Evolutionary conservation across 208 protist species (phyloP).

Genomic region (Trypanosoma grayi): DNA sequence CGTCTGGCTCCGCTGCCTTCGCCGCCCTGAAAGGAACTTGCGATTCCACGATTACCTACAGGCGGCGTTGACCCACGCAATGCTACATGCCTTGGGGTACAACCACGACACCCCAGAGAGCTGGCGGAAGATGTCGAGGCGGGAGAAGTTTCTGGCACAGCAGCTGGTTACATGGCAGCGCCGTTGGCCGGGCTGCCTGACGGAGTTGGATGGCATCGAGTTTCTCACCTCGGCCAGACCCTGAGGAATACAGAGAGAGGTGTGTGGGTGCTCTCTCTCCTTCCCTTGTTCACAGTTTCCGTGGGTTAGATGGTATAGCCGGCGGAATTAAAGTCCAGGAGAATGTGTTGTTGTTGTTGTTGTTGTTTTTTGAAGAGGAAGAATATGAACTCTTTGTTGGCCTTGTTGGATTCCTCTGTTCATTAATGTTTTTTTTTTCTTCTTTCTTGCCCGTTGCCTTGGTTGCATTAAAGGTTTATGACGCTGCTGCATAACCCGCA

Average conservation of each 20-base stretch:
- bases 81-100: slow-evolving; percentile 78
- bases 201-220: slow-evolving; percentile 46
- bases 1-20: slow-evolving; percentile 40
- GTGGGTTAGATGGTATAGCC: no score
- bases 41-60: slow-evolving; percentile 57
- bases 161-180: slow-evolving; percentile 39
- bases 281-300: not conserved
- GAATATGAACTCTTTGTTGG: not conserved
- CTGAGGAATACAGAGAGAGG: no score
- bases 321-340: no score
- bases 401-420: not conserved
- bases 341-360: no score
- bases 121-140: slow-evolving; percentile 54
- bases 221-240: not conserved
- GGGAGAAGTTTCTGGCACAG: slow-evolving; percentile 52
- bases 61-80: slow-evolving; percentile 66
- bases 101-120: slow-evolving; percentile 55
- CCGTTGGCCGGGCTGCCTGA: slow-evolving; percentile 32
- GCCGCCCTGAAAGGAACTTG: slow-evolving; percentile 37
- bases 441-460: not conserved
- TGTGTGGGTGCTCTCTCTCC: not conserved
- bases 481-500: not conserved
- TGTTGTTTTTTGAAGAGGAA: not conserved
- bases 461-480: not conserved
- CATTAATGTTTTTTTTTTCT: not conserved